Base-by-base conservation (phyloP, 805 yeast genomes). In the Hermanozyma aechmeae region DNA sequence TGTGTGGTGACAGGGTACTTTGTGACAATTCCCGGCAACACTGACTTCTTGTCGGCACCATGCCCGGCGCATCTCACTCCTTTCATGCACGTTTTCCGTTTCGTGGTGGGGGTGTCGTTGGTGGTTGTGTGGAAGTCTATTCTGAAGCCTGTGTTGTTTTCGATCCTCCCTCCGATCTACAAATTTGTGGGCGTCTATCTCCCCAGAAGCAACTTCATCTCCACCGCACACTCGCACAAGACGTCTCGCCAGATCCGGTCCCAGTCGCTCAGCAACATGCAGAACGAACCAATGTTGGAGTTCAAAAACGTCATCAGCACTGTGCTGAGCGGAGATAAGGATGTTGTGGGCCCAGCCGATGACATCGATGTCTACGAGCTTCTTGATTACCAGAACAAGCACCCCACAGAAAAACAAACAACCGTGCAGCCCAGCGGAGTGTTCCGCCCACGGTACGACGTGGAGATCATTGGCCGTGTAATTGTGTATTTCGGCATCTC, bases 401-500 rank as follows among this genome's bases (percentile, higher is more conserved):
- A 25, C 19, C 30, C 28, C 14, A 12, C 27, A 8, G 25, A 12
- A 10, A 29, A 25, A 9, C 32, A 31, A 5, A 30, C 28, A 7
- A 5, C 14, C 6, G 42, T 41, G 29, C 40, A 46, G 34, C 41
- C 39, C 25, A 35, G 61, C 38, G 71, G 68, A 11, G 80, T 74
- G 0, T 72, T 70, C 44, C 65, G 64, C 33, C 68, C 74, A 3
- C 65, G 87, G 27, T 77, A 79, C 41, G 86, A 76, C 32, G 76
- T 80, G 17, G 89, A 80, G 37, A 80, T 84, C 3, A 54, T 83
- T 18, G 86, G 92, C 7, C 67, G 94, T 43, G 58, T 82, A 37
- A 54, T 80, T 12, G 81, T 86, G 1, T 89, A 89, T 54, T 78
- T 82, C 1, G 97, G 97, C 0, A 73, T 89, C 16, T 69, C 92